Evolutionary conservation across 495 filamentous ascomycete species (phyloP).

Genomic region (Umbilicaria muhlenbergii): DNA sequence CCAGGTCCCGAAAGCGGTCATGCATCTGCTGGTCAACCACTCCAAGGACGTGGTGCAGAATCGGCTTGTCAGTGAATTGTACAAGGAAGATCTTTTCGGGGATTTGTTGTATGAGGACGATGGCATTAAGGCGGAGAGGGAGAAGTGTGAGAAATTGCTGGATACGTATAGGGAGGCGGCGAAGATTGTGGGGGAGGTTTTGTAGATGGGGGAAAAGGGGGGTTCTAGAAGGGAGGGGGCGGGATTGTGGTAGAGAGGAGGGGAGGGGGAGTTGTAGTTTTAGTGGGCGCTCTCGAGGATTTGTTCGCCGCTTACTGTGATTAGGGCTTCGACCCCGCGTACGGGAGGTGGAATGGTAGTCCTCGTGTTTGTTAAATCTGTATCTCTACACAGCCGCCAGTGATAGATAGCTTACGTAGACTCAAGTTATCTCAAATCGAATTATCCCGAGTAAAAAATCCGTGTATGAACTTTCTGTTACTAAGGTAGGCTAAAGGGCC

Average conservation of each 20-base stretch:
- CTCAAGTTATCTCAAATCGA: too few species aligned
- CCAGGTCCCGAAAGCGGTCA: constrained; percentile 95
- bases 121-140: constrained; percentile 86
- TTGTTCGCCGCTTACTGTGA: constrained; percentile 32
- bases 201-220: constrained; percentile 33
- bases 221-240: neutral
- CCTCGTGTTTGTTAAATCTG: too few species aligned
- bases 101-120: constrained; percentile 96
- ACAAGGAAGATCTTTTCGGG: constrained; percentile 83
- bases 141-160: constrained; percentile 92
- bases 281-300: constrained; percentile 11
- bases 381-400: too few species aligned
- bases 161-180: constrained; percentile 92
- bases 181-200: constrained; percentile 92
- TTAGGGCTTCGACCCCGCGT: too few species aligned
- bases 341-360: too few species aligned
- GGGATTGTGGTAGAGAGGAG: neutral
- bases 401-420: too few species aligned
- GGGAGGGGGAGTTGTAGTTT: too few species aligned
- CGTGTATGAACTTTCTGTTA: too few species aligned
- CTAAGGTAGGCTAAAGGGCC: too few species aligned
- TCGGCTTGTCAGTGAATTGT: constrained; percentile 84
- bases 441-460: too few species aligned
- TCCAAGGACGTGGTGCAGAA: constrained; percentile 97
- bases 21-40: constrained; percentile 97